Conservation (phyloP, 163 green algal species). For the Scenedesmus sp. region DNA sequence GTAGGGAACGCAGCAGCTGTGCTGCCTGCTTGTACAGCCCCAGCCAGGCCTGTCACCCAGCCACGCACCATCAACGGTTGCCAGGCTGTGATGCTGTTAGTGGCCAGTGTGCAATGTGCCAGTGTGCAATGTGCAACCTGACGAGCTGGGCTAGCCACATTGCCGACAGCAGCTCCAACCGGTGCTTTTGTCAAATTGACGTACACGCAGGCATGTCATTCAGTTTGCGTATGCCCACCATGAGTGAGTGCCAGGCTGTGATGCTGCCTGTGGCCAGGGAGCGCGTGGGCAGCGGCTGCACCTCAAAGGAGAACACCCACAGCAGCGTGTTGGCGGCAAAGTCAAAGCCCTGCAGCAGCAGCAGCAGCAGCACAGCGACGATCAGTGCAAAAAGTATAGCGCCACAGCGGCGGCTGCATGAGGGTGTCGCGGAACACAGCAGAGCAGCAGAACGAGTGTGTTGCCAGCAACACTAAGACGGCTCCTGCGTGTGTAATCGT, state of each 20-base stretch:
- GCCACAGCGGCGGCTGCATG: not conserved
- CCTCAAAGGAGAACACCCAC: conserved; percentile 9
- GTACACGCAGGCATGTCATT: not conserved
- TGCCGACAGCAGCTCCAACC: too few relatives aligned
- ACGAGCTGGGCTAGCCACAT: too few relatives aligned
- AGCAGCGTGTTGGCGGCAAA: conserved; percentile 16
- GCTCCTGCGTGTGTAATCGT: too few relatives aligned
- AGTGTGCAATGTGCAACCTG: too few relatives aligned
- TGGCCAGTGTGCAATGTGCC: not conserved
- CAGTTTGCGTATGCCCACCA: not conserved
- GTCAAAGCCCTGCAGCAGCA: not conserved
- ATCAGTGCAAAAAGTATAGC: not conserved
- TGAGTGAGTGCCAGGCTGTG: not conserved
- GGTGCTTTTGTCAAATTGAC: too few relatives aligned
- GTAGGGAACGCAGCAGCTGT: too few relatives aligned
- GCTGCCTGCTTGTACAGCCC: too few relatives aligned
- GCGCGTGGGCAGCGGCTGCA: conserved; percentile 9
- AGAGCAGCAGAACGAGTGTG: not conserved
- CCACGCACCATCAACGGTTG: not conserved
- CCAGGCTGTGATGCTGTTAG: not conserved
- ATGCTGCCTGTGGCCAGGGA: conserved; percentile 2
- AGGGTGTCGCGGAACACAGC: not conserved
- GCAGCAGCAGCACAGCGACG: not conserved
- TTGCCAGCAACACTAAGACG: too few relatives aligned
- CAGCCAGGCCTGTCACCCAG: too few relatives aligned